Percentiles rank a stretch among this genome's conserved stretches.
These are phyloP conservation scores for Jasminum sambac DNA, from an alignment of 257 asterid genomes.

Conservation along the genomic window DNA sequence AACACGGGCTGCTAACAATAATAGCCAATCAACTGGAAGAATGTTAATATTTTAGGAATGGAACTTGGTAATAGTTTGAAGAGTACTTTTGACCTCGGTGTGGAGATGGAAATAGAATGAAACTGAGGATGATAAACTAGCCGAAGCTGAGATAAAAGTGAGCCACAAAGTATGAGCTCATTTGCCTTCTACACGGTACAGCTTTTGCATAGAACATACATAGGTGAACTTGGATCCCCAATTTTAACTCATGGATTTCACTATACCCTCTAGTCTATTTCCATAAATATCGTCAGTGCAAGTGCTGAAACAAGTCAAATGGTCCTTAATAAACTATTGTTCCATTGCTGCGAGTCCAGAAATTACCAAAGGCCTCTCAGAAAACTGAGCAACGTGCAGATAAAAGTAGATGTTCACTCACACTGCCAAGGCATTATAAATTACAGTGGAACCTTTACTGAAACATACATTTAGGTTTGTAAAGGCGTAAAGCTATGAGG, in stretches of 20 bases:
- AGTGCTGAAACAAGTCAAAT: not conserved
- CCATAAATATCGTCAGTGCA: not conserved
- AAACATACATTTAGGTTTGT: not conserved
- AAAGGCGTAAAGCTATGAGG: not conserved
- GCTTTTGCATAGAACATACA: not conserved
- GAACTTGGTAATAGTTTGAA: not conserved
- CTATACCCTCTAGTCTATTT: not conserved
- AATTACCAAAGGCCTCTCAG: not conserved
- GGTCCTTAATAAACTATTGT: not conserved
- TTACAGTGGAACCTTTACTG: not conserved
- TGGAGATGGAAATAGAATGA: conserved; percentile 7
- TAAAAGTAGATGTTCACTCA: not conserved
- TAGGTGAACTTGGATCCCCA: not conserved
- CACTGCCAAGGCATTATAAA: not conserved
- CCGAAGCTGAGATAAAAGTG: not conserved
- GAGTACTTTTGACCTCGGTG: not conserved
- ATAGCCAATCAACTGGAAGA: not conserved
- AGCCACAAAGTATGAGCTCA: not conserved
- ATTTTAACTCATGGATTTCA: not conserved
- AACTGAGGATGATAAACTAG: not conserved
- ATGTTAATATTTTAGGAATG: not conserved
- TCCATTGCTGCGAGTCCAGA: not conserved
- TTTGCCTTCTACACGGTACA: not conserved
- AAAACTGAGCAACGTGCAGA: not conserved
- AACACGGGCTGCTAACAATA: not conserved